phyloP scores from a whole-genome alignment of 73 alveolate species.

The Halteria grandinella region DNA sequence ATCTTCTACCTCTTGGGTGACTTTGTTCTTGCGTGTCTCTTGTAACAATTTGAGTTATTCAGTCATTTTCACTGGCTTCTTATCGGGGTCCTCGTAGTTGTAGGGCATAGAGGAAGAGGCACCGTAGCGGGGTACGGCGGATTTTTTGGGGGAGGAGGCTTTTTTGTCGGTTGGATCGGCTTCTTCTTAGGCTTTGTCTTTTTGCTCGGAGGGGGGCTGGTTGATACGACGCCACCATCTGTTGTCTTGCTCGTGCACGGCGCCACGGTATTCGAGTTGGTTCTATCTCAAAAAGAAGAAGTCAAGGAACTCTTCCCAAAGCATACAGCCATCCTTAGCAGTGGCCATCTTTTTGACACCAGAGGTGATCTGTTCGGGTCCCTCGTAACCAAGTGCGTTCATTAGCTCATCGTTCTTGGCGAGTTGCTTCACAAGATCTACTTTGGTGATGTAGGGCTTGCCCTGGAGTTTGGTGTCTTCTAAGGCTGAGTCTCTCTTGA shows the following conservation, averaged over 20 bases:
- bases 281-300: slow-evolving; percentile 41
- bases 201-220: background rate
- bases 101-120: background rate
- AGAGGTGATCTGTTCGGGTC: background rate
- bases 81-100: slow-evolving; percentile 14
- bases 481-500: slow-evolving; percentile 30
- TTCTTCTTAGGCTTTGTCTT: background rate
- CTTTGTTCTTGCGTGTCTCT: slow-evolving; percentile 19
- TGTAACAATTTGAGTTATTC: slow-evolving; percentile 24
- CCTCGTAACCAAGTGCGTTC: slow-evolving; percentile 46
- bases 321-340: background rate
- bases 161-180: background rate
- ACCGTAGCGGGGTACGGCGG: background rate
- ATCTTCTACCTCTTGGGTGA: slow-evolving; percentile 15
- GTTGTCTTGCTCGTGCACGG: slow-evolving; percentile 1
- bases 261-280: background rate
- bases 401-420: slow-evolving; percentile 56
- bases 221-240: slow-evolving; percentile 57
- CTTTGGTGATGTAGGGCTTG: slow-evolving; percentile 7
- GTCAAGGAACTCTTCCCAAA: slow-evolving; percentile 69
- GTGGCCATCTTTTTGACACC: background rate
- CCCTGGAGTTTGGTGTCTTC: slow-evolving; percentile 27
- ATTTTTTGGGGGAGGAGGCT: background rate
- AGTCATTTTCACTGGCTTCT: slow-evolving; percentile 41
- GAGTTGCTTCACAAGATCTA: slow-evolving; percentile 53